Conservation (phyloP, 1,284 basidiomycete species). For the Hemileia vastatrix region DNA sequence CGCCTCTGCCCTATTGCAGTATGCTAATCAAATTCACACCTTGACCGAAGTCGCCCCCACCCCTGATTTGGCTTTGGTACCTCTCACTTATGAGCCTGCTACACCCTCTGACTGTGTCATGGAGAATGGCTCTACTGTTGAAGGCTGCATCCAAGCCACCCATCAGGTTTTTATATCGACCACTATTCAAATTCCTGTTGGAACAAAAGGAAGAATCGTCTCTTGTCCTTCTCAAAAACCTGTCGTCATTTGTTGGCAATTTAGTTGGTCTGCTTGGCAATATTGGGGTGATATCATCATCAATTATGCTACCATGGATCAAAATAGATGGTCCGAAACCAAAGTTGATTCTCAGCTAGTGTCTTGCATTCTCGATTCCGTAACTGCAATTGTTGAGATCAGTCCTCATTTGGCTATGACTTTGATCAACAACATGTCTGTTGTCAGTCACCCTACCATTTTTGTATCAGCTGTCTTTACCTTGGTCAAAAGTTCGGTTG, state of each 20-base stretch:
- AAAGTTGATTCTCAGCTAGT: constrained; percentile 12
- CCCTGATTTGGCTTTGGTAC: too few species aligned
- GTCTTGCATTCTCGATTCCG: constrained; percentile 9
- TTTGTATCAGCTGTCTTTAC: constrained; percentile 18
- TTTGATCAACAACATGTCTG: constrained; percentile 15
- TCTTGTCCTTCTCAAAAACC: constrained; percentile 14
- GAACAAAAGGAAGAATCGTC: constrained; percentile 16
- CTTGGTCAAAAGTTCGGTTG: constrained; percentile 11
- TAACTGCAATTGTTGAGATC: constrained; percentile 12
- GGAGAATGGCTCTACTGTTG: too few species aligned
- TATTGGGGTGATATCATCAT: constrained; percentile 19
- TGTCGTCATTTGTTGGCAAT: constrained; percentile 19
- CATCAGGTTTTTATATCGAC: constrained; percentile 16
- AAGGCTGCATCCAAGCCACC: constrained; percentile 22
- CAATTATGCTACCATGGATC: too few species aligned
- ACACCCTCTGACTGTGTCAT: too few species aligned
- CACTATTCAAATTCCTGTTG: constrained; percentile 14
- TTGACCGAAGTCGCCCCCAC: too few species aligned
- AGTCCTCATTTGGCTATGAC: constrained; percentile 6
- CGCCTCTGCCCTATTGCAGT: too few species aligned
- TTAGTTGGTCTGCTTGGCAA: constrained; percentile 20
- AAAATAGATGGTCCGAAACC: constrained; percentile 17
- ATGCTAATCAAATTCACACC: too few species aligned
- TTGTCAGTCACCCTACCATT: constrained; percentile 6
- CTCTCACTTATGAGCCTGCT: too few species aligned